Evolutionary conservation across 768 basidiomycete genomes (phyloP).

Genomic region (Agaricus sinodeliciosus): DNA sequence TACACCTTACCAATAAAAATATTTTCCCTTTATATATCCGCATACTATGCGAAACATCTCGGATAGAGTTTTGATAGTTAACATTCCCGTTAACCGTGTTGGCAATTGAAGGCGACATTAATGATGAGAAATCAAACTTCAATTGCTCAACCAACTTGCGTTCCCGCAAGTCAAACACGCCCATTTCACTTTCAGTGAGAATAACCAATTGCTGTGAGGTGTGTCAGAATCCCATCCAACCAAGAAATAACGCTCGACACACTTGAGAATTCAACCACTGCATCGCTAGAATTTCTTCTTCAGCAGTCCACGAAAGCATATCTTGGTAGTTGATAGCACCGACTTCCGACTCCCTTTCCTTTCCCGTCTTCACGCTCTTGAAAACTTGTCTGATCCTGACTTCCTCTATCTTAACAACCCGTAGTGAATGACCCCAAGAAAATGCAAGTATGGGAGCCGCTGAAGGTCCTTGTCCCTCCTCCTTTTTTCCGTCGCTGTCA

Average conservation of each 20-base stretch:
- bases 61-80: conserved; percentile 41
- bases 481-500: conserved; percentile 15
- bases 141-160: conserved; percentile 57
- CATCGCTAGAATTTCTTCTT: conserved; percentile 60
- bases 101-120: conserved; percentile 48
- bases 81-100: conserved; percentile 39
- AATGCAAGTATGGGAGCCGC: conserved; percentile 70
- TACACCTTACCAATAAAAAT: conserved; percentile 70
- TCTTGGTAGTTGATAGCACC: conserved; percentile 63
- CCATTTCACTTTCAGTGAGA: conserved; percentile 49
- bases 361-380: conserved; percentile 52
- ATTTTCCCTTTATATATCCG: conserved; percentile 85
- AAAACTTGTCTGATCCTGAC: conserved; percentile 42
- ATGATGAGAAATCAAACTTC: conserved; percentile 45
- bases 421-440: conserved; percentile 72
- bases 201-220: conserved; percentile 58
- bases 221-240: conserved; percentile 5
- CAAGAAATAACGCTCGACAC: conserved; percentile 31
- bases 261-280: conserved; percentile 90
- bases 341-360: conserved; percentile 49
- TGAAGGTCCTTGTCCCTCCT: conserved; percentile 11
- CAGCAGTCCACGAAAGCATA: conserved; percentile 50
- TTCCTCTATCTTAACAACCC: conserved; percentile 63
- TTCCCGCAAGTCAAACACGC: conserved; percentile 62
- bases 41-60: conserved; percentile 63